These are phyloP conservation scores for Macroventuria anomochaeta DNA, from an alignment of 2,329 filamentous ascomycete species.

Conservation along the genomic window DNA sequence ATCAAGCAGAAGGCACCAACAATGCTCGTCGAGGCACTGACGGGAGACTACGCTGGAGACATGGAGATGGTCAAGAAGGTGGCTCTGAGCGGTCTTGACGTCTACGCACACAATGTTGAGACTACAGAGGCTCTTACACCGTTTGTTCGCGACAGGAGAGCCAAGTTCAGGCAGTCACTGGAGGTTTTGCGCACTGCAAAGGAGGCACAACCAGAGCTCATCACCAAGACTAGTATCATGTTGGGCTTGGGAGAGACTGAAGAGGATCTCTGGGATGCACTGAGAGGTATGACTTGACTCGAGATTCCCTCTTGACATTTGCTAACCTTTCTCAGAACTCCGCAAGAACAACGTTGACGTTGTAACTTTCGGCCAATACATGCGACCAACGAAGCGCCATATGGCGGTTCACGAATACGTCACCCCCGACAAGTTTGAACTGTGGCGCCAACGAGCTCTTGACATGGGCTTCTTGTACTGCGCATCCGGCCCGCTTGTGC, in stretches of 20 bases:
- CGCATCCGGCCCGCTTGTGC: conserved; percentile 88
- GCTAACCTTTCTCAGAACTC: conserved; percentile 63
- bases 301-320: neutral
- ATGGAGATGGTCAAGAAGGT: conserved; percentile 86
- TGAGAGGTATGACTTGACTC: conserved; percentile 63
- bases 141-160: conserved; percentile 85
- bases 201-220: conserved; percentile 74
- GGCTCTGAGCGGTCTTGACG: conserved; percentile 86
- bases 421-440: conserved; percentile 87
- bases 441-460: conserved; percentile 87
- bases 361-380: conserved; percentile 99
- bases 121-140: conserved; percentile 91
- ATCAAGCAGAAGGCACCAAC: conserved; percentile 79
- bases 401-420: conserved; percentile 97
- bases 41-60: conserved; percentile 86
- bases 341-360: conserved; percentile 85
- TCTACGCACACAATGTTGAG: conserved; percentile 97
- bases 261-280: conserved; percentile 78
- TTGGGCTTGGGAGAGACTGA: conserved; percentile 92
- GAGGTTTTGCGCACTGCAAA: conserved; percentile 83
- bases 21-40: conserved; percentile 81
- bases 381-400: conserved; percentile 97
- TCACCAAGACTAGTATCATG: conserved; percentile 99
- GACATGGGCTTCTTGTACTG: conserved; percentile 98
- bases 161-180: conserved; percentile 86